A percentile compares a stretch with the other conserved stretches of the same genome.
Evolutionary conservation across 768 basidiomycete species (phyloP).

Genomic region (Leccinum subgranulosum): DNA sequence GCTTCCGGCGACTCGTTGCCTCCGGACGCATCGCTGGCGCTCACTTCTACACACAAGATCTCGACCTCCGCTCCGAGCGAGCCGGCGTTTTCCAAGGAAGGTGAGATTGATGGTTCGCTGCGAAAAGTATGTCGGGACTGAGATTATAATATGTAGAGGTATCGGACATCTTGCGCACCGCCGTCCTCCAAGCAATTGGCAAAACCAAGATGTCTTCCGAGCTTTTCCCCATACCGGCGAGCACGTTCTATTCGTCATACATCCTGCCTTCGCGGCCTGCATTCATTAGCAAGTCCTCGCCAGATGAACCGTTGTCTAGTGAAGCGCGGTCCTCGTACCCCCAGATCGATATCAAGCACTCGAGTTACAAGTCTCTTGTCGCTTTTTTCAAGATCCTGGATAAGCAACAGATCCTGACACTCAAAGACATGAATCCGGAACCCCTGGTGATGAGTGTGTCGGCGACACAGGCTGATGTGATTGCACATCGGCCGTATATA

Average conservation of each 20-base stretch:
- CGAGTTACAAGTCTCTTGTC: constrained; percentile 75
- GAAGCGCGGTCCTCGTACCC: constrained; percentile 33
- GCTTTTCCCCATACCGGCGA: constrained; percentile 73
- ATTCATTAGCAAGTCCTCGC: constrained; percentile 31
- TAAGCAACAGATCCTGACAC: constrained; percentile 67
- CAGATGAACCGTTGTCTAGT: constrained; percentile 9
- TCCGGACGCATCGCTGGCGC: constrained; percentile 7
- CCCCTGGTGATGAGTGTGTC: constrained; percentile 57
- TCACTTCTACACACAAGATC: constrained; percentile 2
- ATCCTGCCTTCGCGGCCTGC: constrained; percentile 80
- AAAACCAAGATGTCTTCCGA: constrained; percentile 46
- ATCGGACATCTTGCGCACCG: constrained; percentile 47
- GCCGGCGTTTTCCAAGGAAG: constrained; percentile 27
- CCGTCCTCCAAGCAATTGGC: constrained; percentile 64
- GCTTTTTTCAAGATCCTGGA: constrained; percentile 77
- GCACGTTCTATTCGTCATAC: constrained; percentile 70
- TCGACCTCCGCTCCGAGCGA: constrained; percentile 7
- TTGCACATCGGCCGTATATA: constrained; percentile 45
- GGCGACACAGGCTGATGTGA: constrained; percentile 53
- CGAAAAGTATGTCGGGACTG: not conserved
- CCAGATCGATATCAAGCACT: constrained; percentile 71
- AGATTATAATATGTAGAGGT: constrained; percentile 17
- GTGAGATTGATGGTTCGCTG: constrained; percentile 12
- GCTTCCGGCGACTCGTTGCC: constrained; percentile 1
- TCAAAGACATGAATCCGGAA: constrained; percentile 59